A percentile compares a stretch with the other conserved stretches of the same genome.
phyloP scores from a whole-genome alignment of 225 moss, liverwort and hornwort species.

The Physcomitrium patens region DNA sequence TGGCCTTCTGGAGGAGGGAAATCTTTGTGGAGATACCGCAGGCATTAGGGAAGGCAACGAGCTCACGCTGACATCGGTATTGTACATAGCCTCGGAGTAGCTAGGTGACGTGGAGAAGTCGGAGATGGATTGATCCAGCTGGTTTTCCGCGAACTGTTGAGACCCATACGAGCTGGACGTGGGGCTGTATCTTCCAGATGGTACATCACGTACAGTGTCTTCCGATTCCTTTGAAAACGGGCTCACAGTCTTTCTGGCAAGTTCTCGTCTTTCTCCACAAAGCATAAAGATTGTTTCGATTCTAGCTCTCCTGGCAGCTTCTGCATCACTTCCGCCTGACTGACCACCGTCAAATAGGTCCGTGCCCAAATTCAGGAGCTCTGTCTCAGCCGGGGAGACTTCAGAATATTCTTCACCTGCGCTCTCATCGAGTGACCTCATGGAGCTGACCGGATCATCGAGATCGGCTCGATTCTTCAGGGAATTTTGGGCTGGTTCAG shows the following conservation, averaged over 20 bases:
- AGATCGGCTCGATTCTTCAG: not conserved
- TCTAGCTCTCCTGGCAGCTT: constrained; percentile 78
- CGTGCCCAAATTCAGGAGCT: constrained; percentile 21
- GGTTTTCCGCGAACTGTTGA: constrained; percentile 42
- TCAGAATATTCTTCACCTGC: constrained; percentile 18
- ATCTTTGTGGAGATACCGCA: constrained; percentile 53
- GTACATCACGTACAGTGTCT: constrained; percentile 26
- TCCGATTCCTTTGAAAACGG: constrained; percentile 30
- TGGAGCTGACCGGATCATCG: constrained; percentile 40
- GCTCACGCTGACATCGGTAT: constrained; percentile 52
- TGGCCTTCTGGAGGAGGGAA: constrained; percentile 48
- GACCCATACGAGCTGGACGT: constrained; percentile 48
- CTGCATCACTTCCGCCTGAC: constrained; percentile 62
- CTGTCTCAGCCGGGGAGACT: constrained; percentile 6
- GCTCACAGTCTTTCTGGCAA: constrained; percentile 58
- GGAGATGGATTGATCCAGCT: constrained; percentile 45
- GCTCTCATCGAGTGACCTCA: constrained; percentile 53
- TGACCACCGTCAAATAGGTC: constrained; percentile 40
- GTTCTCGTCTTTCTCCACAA: constrained; percentile 83
- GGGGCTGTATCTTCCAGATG: constrained; percentile 47
- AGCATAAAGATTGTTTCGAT: constrained; percentile 90
- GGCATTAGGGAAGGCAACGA: constrained; percentile 61
- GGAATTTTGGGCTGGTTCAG: constrained; percentile 20
- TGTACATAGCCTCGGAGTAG: constrained; percentile 49
- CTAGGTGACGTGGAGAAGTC: constrained; percentile 59